A percentile compares a stretch with the other conserved stretches of the same genome.
These are phyloP conservation scores for Phytophthora brassicae DNA, from an alignment of 352 stramenopile genomes.

Conservation along the genomic window DNA sequence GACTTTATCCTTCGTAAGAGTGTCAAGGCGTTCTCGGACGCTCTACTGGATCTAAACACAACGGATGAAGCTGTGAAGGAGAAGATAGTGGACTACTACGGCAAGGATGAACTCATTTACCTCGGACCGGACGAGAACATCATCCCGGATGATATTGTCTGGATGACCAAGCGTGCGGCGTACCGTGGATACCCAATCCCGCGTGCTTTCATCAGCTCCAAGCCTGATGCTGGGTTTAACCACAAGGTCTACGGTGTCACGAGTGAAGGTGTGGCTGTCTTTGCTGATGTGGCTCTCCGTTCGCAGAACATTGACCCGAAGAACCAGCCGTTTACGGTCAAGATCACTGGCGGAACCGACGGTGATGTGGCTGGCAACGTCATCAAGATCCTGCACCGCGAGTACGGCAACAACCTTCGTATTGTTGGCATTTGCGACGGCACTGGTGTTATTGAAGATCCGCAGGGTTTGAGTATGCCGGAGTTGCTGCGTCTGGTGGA, in stretches of 20 bases:
- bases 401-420: slow-evolving; percentile 93
- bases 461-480: slow-evolving; percentile 91
- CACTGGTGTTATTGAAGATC: slow-evolving; percentile 94
- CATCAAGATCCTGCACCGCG: slow-evolving; percentile 96
- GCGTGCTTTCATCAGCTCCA: slow-evolving; percentile 85
- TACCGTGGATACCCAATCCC: slow-evolving; percentile 80
- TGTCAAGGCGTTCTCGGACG: slow-evolving; percentile 96
- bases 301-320: slow-evolving; percentile 79
- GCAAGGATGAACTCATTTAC: slow-evolving; percentile 85
- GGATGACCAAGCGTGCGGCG: slow-evolving; percentile 84
- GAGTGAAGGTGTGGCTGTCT: slow-evolving; percentile 81
- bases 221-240: slow-evolving; percentile 83
- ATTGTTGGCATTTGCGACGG: slow-evolving; percentile 92
- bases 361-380: slow-evolving; percentile 98
- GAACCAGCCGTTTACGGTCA: slow-evolving; percentile 75
- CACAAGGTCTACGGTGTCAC: slow-evolving; percentile 89
- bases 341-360: slow-evolving; percentile 95
- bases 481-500: slow-evolving; percentile 95
- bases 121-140: slow-evolving; percentile 85
- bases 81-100: slow-evolving; percentile 81
- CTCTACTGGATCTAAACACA: slow-evolving; percentile 79
- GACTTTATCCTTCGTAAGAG: slow-evolving; percentile 95
- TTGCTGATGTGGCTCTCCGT: slow-evolving; percentile 72
- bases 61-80: slow-evolving; percentile 68
- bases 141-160: slow-evolving; percentile 73